Evolutionary conservation across 306 rosid genomes (phyloP).

Genomic region (Prinsepia uniflora): DNA sequence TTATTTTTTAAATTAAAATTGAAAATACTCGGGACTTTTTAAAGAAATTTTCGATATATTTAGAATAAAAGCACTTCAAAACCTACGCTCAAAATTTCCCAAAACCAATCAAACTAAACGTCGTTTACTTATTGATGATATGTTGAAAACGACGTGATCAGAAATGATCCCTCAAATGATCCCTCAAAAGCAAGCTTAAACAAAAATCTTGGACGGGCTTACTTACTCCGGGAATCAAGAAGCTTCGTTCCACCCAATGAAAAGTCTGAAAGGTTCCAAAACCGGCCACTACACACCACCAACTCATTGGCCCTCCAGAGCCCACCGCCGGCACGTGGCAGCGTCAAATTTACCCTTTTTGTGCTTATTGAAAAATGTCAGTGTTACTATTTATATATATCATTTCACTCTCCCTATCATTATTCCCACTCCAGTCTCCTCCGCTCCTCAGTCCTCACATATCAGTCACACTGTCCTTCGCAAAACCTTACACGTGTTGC

Average conservation of each 20-base stretch:
- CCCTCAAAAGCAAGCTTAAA: too few species aligned
- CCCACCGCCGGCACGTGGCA: constrained; percentile 40
- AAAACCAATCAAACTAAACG: too few species aligned
- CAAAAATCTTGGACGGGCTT: neutral
- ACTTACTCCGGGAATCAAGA: constrained; percentile 26
- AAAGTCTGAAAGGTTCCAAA: constrained; percentile 9
- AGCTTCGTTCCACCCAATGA: constrained; percentile 19
- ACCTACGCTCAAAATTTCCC: too few species aligned
- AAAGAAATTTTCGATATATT: too few species aligned
- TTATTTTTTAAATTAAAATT: too few species aligned
- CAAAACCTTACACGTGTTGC: constrained; percentile 43
- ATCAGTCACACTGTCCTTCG: neutral
- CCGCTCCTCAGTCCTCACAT: too few species aligned
- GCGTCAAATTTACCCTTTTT: constrained; percentile 15
- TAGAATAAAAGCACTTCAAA: too few species aligned
- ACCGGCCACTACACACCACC: constrained; percentile 32
- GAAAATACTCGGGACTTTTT: too few species aligned
- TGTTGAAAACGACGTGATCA: too few species aligned
- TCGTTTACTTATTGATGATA: too few species aligned
- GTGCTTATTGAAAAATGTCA: constrained; percentile 19
- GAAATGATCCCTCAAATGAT: too few species aligned
- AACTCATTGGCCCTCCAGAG: constrained; percentile 33
- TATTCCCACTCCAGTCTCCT: neutral
- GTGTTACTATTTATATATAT: neutral
- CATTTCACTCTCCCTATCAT: neutral